Conservation (phyloP, 2,329 filamentous ascomycete genomes). For the Neonectria neomacrospora region DNA sequence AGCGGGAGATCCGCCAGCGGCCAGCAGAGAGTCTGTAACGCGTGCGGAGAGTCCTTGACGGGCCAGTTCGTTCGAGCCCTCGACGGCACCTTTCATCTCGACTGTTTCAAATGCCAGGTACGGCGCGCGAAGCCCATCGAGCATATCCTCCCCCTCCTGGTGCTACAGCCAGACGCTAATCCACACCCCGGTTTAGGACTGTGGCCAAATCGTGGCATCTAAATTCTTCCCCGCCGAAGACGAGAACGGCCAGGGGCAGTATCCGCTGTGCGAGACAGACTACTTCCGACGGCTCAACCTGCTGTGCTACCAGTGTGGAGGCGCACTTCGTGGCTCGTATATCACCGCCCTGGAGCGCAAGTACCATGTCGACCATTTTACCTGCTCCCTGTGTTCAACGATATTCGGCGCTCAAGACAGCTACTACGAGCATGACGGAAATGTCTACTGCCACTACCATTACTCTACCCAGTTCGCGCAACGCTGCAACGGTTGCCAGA, state of each 20-base stretch:
- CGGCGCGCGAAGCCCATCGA: conserved; percentile 13
- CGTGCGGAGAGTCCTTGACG: conserved; percentile 87
- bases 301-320: conserved; percentile 90
- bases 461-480: conserved; percentile 98
- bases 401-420: conserved; percentile 99
- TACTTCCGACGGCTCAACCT: conserved; percentile 94
- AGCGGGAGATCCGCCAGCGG: conserved; percentile 68
- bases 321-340: conserved; percentile 93
- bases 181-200: conserved; percentile 72
- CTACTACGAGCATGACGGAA: conserved; percentile 97
- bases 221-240: conserved; percentile 99
- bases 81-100: conserved; percentile 93
- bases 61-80: conserved; percentile 96
- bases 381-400: conserved; percentile 94
- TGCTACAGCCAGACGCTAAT: conserved; percentile 31
- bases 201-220: conserved; percentile 94
- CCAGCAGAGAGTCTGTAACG: conserved; percentile 78
- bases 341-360: conserved; percentile 98
- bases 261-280: conserved; percentile 96
- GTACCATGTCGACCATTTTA: conserved; percentile 99
- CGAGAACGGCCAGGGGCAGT: conserved; percentile 85
- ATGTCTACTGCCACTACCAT: conserved; percentile 98
- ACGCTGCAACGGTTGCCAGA: conserved; percentile 95
- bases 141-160: conserved; percentile 7
- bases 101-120: conserved; percentile 98